These are phyloP conservation scores for Melampsora americana DNA, from an alignment of 1,284 basidiomycete species.

Conservation along the genomic window DNA sequence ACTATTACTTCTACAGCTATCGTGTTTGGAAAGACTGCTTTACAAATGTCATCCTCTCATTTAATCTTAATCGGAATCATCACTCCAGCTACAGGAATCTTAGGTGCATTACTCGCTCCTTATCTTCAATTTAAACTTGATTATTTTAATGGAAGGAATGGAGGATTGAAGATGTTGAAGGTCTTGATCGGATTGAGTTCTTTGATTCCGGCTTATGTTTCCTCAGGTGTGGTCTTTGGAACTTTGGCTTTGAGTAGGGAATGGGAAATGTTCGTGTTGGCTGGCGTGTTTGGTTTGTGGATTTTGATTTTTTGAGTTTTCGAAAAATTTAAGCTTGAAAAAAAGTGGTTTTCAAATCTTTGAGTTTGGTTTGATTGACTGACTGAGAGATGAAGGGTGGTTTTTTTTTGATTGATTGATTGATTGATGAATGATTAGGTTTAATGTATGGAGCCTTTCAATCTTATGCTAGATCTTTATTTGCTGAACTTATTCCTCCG, in stretches of 20 bases:
- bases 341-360: no score
- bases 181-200: constrained; percentile 66
- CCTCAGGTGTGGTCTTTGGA: constrained; percentile 68
- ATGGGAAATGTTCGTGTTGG: constrained; percentile 77
- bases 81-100: constrained; percentile 66
- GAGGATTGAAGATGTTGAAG: constrained; percentile 67
- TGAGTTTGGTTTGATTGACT: no score
- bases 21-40: constrained; percentile 73
- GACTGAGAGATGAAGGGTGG: no score
- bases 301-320: no score
- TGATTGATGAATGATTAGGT: no score
- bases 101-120: constrained; percentile 71
- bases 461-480: constrained; percentile 72
- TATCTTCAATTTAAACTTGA: constrained; percentile 61
- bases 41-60: constrained; percentile 68
- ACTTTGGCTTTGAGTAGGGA: constrained; percentile 68
- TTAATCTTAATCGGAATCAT: constrained; percentile 70
- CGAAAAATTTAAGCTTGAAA: no score
- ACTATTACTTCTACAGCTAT: constrained; percentile 78
- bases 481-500: constrained; percentile 70
- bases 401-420: no score
- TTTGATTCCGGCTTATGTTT: constrained; percentile 72
- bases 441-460: constrained; percentile 74
- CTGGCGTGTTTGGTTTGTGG: constrained; percentile 70
- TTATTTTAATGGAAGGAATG: constrained; percentile 58